Conservation (phyloP, 192 early-diverging fungal genomes). For the Entomortierella beljakovae region DNA sequence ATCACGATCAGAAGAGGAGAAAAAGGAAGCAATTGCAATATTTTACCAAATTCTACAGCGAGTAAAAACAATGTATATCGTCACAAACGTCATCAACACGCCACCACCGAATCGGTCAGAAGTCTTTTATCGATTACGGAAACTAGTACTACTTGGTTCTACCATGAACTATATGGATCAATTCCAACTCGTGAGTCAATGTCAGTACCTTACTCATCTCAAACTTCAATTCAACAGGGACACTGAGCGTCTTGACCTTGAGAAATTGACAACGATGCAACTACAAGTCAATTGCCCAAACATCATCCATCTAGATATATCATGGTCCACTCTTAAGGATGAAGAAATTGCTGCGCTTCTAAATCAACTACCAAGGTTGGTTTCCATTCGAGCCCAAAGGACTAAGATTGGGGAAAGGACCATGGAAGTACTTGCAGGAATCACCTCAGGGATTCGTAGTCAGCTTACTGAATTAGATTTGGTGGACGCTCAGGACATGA, state of each 20-base stretch:
- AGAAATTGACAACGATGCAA: not conserved
- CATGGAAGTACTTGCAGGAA: not conserved
- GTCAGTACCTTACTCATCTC: conserved; percentile 39
- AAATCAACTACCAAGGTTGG: not conserved
- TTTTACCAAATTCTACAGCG: conserved; percentile 24
- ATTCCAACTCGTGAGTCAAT: conserved; percentile 20
- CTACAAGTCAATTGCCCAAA: conserved; percentile 4
- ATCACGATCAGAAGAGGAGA: not conserved
- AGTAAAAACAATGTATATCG: conserved; percentile 2
- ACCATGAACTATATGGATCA: conserved; percentile 16
- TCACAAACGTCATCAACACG: not conserved
- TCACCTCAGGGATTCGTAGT: not conserved
- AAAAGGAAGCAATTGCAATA: not conserved
- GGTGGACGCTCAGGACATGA: conserved; percentile 1
- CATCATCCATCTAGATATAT: conserved; percentile 30
- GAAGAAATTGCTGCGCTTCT: conserved; percentile 18
- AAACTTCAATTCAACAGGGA: conserved; percentile 9
- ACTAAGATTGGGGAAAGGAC: conserved; percentile 6
- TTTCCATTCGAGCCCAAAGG: conserved; percentile 1
- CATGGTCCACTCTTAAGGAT: conserved; percentile 21
- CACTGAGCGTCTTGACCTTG: not conserved
- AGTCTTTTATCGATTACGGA: conserved; percentile 20
- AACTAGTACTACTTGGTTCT: conserved; percentile 1
- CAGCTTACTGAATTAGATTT: conserved; percentile 14
- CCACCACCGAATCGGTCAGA: not conserved